These are phyloP conservation scores for Solanum pinnatisectum DNA, from an alignment of 257 asterid genomes.

Conservation along the genomic window DNA sequence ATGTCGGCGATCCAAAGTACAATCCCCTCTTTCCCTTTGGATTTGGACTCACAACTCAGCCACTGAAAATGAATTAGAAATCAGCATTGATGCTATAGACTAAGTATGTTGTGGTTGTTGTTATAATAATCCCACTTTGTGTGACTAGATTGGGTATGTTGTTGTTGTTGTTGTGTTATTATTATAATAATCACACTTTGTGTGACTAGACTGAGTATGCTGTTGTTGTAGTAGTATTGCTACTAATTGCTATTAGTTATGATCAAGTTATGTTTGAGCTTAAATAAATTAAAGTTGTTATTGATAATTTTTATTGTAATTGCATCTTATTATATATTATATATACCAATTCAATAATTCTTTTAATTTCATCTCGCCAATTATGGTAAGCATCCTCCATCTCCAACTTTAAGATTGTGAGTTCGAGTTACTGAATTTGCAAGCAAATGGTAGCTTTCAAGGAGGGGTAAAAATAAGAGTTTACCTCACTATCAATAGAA, in stretches of 20 bases:
- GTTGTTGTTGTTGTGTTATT: neutral
- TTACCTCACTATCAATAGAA: neutral
- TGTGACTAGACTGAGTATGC: neutral
- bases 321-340: too few relatives aligned
- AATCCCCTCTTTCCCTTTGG: slow-evolving; percentile 6
- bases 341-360: neutral
- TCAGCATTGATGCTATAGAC: neutral
- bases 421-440: neutral
- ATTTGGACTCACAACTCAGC: slow-evolving; percentile 3
- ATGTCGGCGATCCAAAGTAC: slow-evolving; percentile 4
- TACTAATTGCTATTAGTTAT: neutral
- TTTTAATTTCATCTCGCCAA: too few relatives aligned
- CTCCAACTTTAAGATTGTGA: neutral
- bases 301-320: neutral
- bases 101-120: neutral
- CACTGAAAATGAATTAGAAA: neutral
- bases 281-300: too few relatives aligned
- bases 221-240: neutral
- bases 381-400: too few relatives aligned
- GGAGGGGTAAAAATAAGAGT: neutral
- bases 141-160: neutral
- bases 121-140: neutral
- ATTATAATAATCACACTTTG: neutral
- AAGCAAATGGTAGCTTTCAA: too few relatives aligned
- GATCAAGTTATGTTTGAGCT: neutral